Base-by-base conservation (phyloP, 306 rosid species). In the Abrus pulchellus region DNA sequence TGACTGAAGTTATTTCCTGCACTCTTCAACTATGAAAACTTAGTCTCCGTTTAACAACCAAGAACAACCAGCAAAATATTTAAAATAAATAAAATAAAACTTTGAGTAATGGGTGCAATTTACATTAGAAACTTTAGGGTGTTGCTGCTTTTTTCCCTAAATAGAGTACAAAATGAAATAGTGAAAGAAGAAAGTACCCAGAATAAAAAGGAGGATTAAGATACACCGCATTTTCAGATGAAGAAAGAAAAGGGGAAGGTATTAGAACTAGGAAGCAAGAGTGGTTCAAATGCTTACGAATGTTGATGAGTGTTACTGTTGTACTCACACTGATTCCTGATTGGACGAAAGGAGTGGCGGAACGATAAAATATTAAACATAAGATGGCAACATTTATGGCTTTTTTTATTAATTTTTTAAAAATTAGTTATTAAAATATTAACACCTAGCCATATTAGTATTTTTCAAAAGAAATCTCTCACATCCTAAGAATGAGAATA, bases 201-300 rank as follows among this genome's bases (percentile, higher is more conserved):
- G 62, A 56, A 86, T 6, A 74, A 83, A 75, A 78, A 87, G 59
- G 48, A 81, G 27, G 44, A 82, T 6, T 52, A 59, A 77, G 74
- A 68, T 62, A 29, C 13, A 65, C 1, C 3, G 48, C 92, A 89
- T 89, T 57, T 77, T 82, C 52, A 9, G 71, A 68, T 43, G 72
- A 67, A 13, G 27, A 67, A 44, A 1, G 0, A 44, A 67, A 44
- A 1, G 0, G 33, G 1, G 29, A 7, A 59, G 11, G 48, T 36
- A 47, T 63, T 63, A 1, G 63, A n/a, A 61, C 28, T 2, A 50
- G 41, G 36, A 65, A 66, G 47, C 5, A 43, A 43, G 36, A 67
- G 72, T 67, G 72, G 72, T n/a, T 67, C 4, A 20, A 5, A 44
- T 4, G 54, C 2, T 2, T 0, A 52, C n/a, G 72, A 27, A 43